A percentile compares a stretch with the other conserved stretches of the same genome.
phyloP scores from a whole-genome alignment of 257 asterid species.

The Ilex aquifolium region DNA sequence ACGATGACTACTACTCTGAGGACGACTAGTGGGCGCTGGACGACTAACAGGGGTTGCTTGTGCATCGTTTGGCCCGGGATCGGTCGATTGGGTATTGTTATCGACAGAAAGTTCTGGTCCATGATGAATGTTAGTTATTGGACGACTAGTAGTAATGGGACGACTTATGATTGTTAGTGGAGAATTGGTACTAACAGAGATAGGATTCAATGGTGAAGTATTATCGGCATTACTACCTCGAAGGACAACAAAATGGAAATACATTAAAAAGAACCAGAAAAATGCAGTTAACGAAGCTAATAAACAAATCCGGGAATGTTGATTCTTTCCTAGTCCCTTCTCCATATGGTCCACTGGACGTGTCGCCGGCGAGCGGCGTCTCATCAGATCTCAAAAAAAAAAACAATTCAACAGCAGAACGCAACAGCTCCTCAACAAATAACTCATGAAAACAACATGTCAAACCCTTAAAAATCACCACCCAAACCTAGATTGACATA shows the following conservation, averaged over 20 bases:
- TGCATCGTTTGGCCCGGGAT: slow-evolving; percentile 1
- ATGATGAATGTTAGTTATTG: background rate
- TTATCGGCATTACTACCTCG: slow-evolving; percentile 26
- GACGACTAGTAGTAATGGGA: slow-evolving; percentile 4
- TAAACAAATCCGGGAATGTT: slow-evolving; percentile 45
- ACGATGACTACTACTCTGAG: background rate
- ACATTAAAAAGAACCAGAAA: slow-evolving; percentile 58
- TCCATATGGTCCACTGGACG: slow-evolving; percentile 41
- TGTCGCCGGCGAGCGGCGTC: slow-evolving; percentile 47
- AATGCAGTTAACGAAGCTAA: slow-evolving; percentile 47
- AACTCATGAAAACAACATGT: background rate
- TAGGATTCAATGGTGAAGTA: slow-evolving; percentile 25
- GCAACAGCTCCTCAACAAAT: background rate
- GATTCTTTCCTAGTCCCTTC: slow-evolving; percentile 49
- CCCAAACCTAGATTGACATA: background rate
- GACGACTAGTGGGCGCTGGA: background rate
- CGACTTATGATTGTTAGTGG: slow-evolving; percentile 13
- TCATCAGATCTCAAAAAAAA: slow-evolving; percentile 29
- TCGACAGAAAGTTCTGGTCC: slow-evolving; percentile 5
- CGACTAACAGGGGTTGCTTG: slow-evolving; percentile 5
- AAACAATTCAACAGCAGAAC: background rate
- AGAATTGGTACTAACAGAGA: slow-evolving; percentile 11
- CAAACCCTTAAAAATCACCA: too few species aligned
- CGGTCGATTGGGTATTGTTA: slow-evolving; percentile 1
- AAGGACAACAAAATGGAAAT: slow-evolving; percentile 46